Base-by-base conservation (phyloP, 768 basidiomycete genomes). In the Mycena sanguinolenta region DNA sequence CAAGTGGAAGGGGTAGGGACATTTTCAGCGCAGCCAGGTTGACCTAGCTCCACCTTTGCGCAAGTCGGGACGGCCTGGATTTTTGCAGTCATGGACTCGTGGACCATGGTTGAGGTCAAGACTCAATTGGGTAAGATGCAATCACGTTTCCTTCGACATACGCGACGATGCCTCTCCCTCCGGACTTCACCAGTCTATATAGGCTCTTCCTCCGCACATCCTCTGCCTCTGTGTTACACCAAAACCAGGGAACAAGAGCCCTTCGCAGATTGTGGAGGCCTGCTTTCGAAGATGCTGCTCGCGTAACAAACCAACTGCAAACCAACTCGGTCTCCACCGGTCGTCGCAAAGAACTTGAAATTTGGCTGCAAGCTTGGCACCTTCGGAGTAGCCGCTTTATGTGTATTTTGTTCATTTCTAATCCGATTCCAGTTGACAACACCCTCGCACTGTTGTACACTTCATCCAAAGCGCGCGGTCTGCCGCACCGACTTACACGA, bases 391-490 rank as follows among this genome's bases (percentile, higher is more conserved):
- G n/a, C 25, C 23, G 8, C 14, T 10, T 53, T 46, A 6, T 10
- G 25, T 25, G 16, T 23, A 14, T 25, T 3, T 58, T 34, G 19
- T 10, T 50, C 25, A n/a, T 50, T 50, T 4, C 36, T 58, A 19
- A 58, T 25, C n/a, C 9, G 17, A 38, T 39, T 60, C 50, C 68
- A 95, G 93, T 92, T 78, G 92, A 94, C 74, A 86, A 84, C 67
- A 93, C 92, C 0, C 83, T 94, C 46, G 83, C 84, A 36, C 72
- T 94, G 12, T 77, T 94, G 54, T 85, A 88, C 78, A 87, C 84
- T 30, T 90, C 93, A n/a, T 86, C 88, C 4, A 82, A 83, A 66
- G 86, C 88, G 38, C 87, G 91, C 30, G 93, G 93, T 17, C 79
- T 92, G 17, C 78, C 92, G 14, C 90, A 92, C 75, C 81, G 80